These are phyloP conservation scores for Sisymbrium irio DNA, from an alignment of 345 rosid genomes.

Conservation along the genomic window DNA sequence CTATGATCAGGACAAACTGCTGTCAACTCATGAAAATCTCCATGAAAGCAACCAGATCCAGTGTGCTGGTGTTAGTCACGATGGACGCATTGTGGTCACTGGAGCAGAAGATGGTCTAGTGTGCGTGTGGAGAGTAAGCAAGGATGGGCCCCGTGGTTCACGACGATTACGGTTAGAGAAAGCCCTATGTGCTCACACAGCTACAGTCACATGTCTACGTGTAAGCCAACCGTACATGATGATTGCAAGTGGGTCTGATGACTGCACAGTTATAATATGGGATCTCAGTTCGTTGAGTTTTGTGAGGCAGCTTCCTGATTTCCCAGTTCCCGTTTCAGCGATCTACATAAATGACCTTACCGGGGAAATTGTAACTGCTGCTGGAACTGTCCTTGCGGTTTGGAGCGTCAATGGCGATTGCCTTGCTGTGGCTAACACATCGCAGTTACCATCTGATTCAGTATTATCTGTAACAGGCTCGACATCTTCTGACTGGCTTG, in stretches of 20 bases:
- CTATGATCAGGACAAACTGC: slow-evolving; percentile 93
- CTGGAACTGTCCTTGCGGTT: slow-evolving; percentile 91
- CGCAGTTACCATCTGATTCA: slow-evolving; percentile 94
- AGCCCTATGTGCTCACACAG: slow-evolving; percentile 80
- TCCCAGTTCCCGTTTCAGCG: slow-evolving; percentile 86
- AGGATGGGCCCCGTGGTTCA: slow-evolving; percentile 57
- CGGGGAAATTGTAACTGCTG: slow-evolving; percentile 93
- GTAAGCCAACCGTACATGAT: slow-evolving; percentile 98
- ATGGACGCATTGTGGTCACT: slow-evolving; percentile 85
- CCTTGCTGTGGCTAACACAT: slow-evolving; percentile 82
- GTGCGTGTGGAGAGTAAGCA: slow-evolving; percentile 84
- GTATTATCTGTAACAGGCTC: slow-evolving; percentile 85
- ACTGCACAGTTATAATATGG: slow-evolving; percentile 92
- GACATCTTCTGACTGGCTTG: slow-evolving; percentile 87
- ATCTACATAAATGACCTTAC: slow-evolving; percentile 87
- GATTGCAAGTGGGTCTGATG: slow-evolving; percentile 93
- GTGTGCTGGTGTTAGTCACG: slow-evolving; percentile 84
- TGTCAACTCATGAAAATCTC: slow-evolving; percentile 95
- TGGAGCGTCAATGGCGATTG: slow-evolving; percentile 99
- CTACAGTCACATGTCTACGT: slow-evolving; percentile 80
- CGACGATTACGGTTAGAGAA: slow-evolving; percentile 68
- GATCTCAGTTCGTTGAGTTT: slow-evolving; percentile 88
- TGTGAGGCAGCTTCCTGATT: slow-evolving; percentile 85
- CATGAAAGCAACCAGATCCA: slow-evolving; percentile 92
- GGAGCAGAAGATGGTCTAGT: slow-evolving; percentile 94